Evolutionary conservation across 2,329 filamentous ascomycete species (phyloP).

Genomic region (Botrytis byssoidea): DNA sequence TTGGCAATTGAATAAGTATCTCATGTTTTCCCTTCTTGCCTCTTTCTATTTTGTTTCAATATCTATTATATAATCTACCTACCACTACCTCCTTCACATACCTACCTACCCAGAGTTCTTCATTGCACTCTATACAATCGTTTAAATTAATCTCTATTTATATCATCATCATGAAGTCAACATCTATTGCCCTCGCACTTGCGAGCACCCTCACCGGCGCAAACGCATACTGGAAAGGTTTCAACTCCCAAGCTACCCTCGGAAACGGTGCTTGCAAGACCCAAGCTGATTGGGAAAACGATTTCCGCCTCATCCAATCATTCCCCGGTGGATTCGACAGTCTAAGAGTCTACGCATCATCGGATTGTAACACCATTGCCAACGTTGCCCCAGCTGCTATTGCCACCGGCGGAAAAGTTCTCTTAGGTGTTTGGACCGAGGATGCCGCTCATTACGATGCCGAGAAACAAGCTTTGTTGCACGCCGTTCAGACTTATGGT

Average conservation of each 20-base stretch:
- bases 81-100: not conserved
- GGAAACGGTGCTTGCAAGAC: conserved; percentile 64
- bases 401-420: conserved; percentile 57
- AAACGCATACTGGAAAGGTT: conserved; percentile 44
- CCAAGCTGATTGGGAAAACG: conserved; percentile 59
- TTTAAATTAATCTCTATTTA: conserved; percentile 9
- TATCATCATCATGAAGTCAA: conserved; percentile 28
- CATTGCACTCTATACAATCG: conserved; percentile 15
- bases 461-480: conserved; percentile 60
- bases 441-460: conserved; percentile 54
- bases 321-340: conserved; percentile 53
- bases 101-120: not conserved
- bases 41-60: not conserved
- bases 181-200: conserved; percentile 37
- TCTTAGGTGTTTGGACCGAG: conserved; percentile 64
- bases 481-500: conserved; percentile 55
- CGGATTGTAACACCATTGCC: conserved; percentile 49
- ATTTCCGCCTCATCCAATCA: conserved; percentile 55
- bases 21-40: not conserved
- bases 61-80: not conserved
- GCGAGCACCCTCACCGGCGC: conserved; percentile 38
- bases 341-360: conserved; percentile 62
- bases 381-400: conserved; percentile 58
- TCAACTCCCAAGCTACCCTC: conserved; percentile 45
- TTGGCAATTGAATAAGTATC: conserved; percentile 18